Percentiles rank a stretch among this genome's conserved stretches.
phyloP scores from a whole-genome alignment of 306 rosid genomes.

The Lathyrus oleraceus region DNA sequence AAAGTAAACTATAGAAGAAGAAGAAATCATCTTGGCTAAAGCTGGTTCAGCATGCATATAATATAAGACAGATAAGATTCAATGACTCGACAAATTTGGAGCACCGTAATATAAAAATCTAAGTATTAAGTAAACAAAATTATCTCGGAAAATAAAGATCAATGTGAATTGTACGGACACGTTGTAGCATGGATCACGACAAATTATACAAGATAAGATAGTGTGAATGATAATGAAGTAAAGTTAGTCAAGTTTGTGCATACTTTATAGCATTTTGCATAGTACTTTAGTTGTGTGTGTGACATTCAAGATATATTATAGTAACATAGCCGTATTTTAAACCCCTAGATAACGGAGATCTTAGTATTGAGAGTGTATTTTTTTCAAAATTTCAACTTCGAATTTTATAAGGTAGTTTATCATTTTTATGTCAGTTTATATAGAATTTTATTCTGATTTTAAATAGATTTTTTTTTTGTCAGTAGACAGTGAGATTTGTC shows the following conservation, averaged over 20 bases:
- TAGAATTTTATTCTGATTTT: too few species aligned
- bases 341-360: too few species aligned
- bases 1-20: too few species aligned
- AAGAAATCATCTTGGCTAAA: too few species aligned
- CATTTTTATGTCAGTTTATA: too few species aligned
- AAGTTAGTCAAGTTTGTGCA: slow-evolving; percentile 40
- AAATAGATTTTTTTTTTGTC: too few species aligned
- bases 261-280: background rate
- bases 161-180: slow-evolving; percentile 49
- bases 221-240: background rate
- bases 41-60: too few species aligned
- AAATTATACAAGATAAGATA: background rate
- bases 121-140: slow-evolving; percentile 34
- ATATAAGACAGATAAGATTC: slow-evolving; percentile 24
- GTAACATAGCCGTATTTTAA: too few species aligned
- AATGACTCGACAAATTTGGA: slow-evolving; percentile 36
- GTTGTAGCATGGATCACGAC: slow-evolving; percentile 23
- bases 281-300: background rate
- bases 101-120: background rate
- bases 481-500: too few species aligned
- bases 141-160: slow-evolving; percentile 28
- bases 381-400: too few species aligned
- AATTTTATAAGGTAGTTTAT: too few species aligned
- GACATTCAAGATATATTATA: slow-evolving; percentile 4
- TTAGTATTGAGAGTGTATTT: too few species aligned